Conservation (phyloP, 106 monocot species). For the Xerophyta viscosa region DNA sequence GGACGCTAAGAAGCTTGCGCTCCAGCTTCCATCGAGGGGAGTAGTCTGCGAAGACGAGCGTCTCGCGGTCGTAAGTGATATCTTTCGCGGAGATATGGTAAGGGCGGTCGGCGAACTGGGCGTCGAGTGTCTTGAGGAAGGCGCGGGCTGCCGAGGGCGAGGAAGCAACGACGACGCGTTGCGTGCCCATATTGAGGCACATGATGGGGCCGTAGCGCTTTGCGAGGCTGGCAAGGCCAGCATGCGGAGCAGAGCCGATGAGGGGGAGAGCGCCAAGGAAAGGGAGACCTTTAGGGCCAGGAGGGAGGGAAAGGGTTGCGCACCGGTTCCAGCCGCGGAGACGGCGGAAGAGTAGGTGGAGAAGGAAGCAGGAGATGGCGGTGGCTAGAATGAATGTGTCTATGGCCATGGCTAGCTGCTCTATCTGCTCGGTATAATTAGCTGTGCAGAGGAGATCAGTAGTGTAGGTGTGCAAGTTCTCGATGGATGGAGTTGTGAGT, state of each 20-base stretch:
- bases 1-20: conserved; percentile 23
- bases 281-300: no score
- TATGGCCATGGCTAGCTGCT: conserved; percentile 4
- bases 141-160: conserved; percentile 21
- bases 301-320: no score
- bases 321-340: no score
- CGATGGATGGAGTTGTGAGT: no score
- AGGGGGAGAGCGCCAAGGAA: no score
- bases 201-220: conserved; percentile 27
- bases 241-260: no score
- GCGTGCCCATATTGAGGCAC: conserved; percentile 50
- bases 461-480: no score
- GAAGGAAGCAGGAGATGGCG: conserved; percentile 14
- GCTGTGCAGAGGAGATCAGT: no score
- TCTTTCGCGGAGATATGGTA: conserved; percentile 10
- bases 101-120: conserved; percentile 32
- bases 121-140: conserved; percentile 26
- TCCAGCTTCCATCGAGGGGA: conserved; percentile 46
- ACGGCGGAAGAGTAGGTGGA: conserved; percentile 3
- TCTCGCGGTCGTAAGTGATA: conserved; percentile 29
- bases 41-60: no score
- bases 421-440: no score
- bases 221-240: no score
- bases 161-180: conserved; percentile 30
- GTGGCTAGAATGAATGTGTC: conserved; percentile 6